A percentile compares a stretch with the other conserved stretches of the same genome.
Conservation (phyloP, 106 monocot genomes). For the Cymbidium sinense region DNA sequence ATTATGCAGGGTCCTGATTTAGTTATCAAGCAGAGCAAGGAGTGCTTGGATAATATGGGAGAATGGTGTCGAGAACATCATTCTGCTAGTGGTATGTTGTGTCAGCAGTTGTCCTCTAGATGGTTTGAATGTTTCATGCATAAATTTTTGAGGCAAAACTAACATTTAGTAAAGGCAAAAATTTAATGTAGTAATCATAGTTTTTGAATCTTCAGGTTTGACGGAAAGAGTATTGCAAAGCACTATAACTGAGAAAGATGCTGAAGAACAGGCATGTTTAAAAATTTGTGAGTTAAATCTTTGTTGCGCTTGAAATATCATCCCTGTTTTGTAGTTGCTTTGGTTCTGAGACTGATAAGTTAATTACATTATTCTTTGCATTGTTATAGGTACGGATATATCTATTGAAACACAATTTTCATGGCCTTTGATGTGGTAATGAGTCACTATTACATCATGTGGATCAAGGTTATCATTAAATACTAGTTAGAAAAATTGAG, state of each 20-base stretch:
- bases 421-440: not conserved
- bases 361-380: not conserved
- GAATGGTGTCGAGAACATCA: constrained; percentile 91
- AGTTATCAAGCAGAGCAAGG: constrained; percentile 76
- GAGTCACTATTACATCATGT: not conserved
- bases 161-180: not conserved
- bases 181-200: not conserved
- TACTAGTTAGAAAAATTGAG: not conserved
- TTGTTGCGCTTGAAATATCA: not conserved
- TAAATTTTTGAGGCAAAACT: not conserved
- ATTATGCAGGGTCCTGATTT: constrained; percentile 82
- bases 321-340: not conserved
- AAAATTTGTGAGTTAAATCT: not conserved
- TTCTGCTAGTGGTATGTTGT: constrained; percentile 65
- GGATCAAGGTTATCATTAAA: not conserved
- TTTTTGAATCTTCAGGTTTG: constrained; percentile 46
- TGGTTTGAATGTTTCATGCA: not conserved
- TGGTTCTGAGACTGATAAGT: not conserved
- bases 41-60: constrained; percentile 88
- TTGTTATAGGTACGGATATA: not conserved
- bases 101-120: not conserved
- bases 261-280: constrained; percentile 72
- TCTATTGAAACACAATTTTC: constrained; percentile 1
- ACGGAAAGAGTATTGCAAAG: constrained; percentile 72
- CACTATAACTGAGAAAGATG: constrained; percentile 59